phyloP scores from a whole-genome alignment of 2,329 filamentous ascomycete species.

The Dactylella cylindrospora region DNA sequence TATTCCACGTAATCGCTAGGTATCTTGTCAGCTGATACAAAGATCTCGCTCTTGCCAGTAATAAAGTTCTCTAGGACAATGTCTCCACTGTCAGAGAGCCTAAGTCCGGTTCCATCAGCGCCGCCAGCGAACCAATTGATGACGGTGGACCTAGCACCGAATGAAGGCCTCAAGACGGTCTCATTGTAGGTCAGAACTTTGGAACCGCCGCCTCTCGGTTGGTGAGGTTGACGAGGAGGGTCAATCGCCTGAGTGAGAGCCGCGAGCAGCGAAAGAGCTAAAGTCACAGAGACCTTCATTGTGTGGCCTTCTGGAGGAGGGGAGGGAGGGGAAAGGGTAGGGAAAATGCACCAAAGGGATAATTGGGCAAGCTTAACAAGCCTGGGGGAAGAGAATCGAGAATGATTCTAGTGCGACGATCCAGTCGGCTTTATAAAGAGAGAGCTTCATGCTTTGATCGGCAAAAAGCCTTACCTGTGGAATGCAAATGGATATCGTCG shows the following conservation, averaged over 20 bases:
- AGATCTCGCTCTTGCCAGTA: constrained; percentile 60
- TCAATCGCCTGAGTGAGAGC: constrained; percentile 52
- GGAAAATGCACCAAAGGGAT: constrained; percentile 90
- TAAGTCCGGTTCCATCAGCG: constrained; percentile 59
- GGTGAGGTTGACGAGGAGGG: constrained; percentile 59
- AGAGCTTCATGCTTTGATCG: constrained; percentile 52
- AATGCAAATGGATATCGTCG: too few relatives aligned
- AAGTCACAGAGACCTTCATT: constrained; percentile 36
- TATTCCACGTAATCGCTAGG: constrained; percentile 61
- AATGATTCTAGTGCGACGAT: constrained; percentile 59
- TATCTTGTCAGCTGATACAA: constrained; percentile 60
- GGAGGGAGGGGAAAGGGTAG: constrained; percentile 93
- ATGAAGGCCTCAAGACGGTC: constrained; percentile 57
- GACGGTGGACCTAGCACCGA: constrained; percentile 56
- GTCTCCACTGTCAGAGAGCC: constrained; percentile 54
- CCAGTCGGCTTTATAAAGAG: constrained; percentile 82
- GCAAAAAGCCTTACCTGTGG: too few relatives aligned
- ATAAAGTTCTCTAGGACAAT: constrained; percentile 65
- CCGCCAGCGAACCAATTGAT: constrained; percentile 63
- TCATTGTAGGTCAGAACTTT: constrained; percentile 64
- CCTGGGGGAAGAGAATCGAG: constrained; percentile 92
- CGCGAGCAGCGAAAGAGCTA: constrained; percentile 28
- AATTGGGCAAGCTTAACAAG: constrained; percentile 93
- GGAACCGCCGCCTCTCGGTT: constrained; percentile 61
- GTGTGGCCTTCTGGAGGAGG: constrained; percentile 2